Conservation (phyloP, 2,329 filamentous ascomycete species). For the Pseudocercospora fijiensis region DNA sequence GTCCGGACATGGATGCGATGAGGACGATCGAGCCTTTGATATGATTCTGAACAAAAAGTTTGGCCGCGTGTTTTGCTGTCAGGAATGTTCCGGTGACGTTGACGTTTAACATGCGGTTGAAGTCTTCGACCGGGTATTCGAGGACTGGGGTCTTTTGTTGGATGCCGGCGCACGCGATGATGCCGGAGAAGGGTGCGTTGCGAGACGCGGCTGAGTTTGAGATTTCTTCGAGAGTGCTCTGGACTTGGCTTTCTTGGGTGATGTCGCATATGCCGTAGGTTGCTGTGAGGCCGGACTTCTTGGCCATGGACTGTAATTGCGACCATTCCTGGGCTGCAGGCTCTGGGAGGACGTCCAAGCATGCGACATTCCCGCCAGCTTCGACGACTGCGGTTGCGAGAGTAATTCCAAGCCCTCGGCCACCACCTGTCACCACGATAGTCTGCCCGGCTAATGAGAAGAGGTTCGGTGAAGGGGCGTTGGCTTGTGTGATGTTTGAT, state of each 20-base stretch:
- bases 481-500: constrained; percentile 27
- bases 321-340: constrained; percentile 60
- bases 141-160: constrained; percentile 33
- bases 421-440: constrained; percentile 35
- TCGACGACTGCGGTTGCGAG: constrained; percentile 34
- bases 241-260: constrained; percentile 58
- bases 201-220: constrained; percentile 65
- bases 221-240: constrained; percentile 57
- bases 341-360: constrained; percentile 46
- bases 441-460: constrained; percentile 30
- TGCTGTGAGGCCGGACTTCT: constrained; percentile 62
- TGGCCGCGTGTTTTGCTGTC: constrained; percentile 37
- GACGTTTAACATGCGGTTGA: constrained; percentile 41
- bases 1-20: constrained; percentile 42
- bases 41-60: constrained; percentile 35
- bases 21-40: constrained; percentile 41
- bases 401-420: constrained; percentile 34
- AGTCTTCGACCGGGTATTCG: constrained; percentile 37
- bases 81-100: constrained; percentile 43
- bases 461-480: constrained; percentile 25
- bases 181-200: constrained; percentile 61
- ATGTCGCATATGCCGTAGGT: constrained; percentile 76
- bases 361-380: constrained; percentile 34
- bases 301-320: constrained; percentile 59
- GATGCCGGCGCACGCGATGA: constrained; percentile 33